Conservation (phyloP, 2,329 filamentous ascomycete species). For the Karstenula rhodostoma region DNA sequence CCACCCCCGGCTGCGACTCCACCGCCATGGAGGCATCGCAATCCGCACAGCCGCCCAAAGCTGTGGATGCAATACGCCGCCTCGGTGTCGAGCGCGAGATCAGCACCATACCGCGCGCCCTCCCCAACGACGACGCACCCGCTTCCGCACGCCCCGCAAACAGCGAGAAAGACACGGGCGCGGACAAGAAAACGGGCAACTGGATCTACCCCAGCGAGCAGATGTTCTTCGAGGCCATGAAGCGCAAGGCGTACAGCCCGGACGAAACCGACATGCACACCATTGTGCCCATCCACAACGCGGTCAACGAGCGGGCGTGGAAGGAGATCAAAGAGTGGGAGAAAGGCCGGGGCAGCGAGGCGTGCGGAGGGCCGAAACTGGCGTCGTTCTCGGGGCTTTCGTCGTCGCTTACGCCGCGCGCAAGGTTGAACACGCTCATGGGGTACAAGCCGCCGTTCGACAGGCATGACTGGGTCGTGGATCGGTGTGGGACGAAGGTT, state of each 20-base stretch:
- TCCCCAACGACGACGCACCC: slow-evolving; percentile 38
- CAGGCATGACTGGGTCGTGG: slow-evolving; percentile 95
- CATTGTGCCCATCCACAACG: slow-evolving; percentile 97
- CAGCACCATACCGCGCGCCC: slow-evolving; percentile 47
- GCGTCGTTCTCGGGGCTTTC: slow-evolving; percentile 80
- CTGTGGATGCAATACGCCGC: slow-evolving; percentile 41
- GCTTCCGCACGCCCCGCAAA: slow-evolving; percentile 67
- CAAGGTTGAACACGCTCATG: slow-evolving; percentile 80
- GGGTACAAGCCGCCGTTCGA: slow-evolving; percentile 96
- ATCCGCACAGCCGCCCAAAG: slow-evolving; percentile 19
- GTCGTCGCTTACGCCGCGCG: slow-evolving; percentile 76
- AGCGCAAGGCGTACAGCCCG: slow-evolving; percentile 83
- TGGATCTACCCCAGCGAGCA: slow-evolving; percentile 98
- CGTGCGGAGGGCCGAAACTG: slow-evolving; percentile 81
- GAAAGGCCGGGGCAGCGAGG: slow-evolving; percentile 65
- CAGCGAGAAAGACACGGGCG: slow-evolving; percentile 73
- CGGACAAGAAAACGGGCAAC: slow-evolving; percentile 75
- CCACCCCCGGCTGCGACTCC: slow-evolving; percentile 49
- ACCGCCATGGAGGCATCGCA: slow-evolving; percentile 41
- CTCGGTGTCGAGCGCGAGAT: slow-evolving; percentile 56
- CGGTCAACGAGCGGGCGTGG: slow-evolving; percentile 97
- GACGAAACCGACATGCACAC: slow-evolving; percentile 81
- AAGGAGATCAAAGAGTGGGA: slow-evolving; percentile 92
- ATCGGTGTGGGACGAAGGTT: slow-evolving; percentile 82
- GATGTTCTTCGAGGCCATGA: slow-evolving; percentile 98